Evolutionary conservation across 2,329 filamentous ascomycete genomes (phyloP), one percentile per base, ranked within the genome.

Genomic region (Mariannaea elegans): DNA sequence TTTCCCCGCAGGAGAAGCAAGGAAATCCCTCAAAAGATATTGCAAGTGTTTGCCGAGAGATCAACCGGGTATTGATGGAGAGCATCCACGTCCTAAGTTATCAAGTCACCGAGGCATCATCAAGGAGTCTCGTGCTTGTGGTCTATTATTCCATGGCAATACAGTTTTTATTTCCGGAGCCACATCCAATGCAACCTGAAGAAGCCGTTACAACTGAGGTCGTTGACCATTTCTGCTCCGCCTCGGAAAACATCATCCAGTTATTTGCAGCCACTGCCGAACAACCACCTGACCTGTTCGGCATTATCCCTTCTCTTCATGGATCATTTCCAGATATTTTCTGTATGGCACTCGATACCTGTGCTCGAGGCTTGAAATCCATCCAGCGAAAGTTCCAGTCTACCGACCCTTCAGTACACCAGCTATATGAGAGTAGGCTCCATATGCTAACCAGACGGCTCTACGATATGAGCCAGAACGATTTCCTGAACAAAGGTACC

Each of bases 131-230:
- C 3, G 69, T 75, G 9, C 56, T 74, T n/a, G 59, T 67, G 3
- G 67, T 73, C n/a, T 73, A 76, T 38, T 72, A 76, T 51, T 69
- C 65, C 42, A 71, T 76, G 63, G 67, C 69, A n/a, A 67, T 75
- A 7, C 74, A 76, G 29, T 70, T 73, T 45, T 61, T 76, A 8
- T 76, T 76, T 48, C 73, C 73, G 6, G 60, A 41, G 12, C 41
- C 45, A 7, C 59, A 65, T 7, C 48, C 55, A 2, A 58, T 56
- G 31, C 64, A 65, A 16, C 50, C 55, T 2, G 67, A 71, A 24
- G 67, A 67, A 4, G 41, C 46, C 19, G 48, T 71, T 7, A 51
- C 63, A 1, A 51, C 64, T 14, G 72, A 76, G 13, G 50, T 63
- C 9, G 53, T 74, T 23, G 69, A 73, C 27, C 64, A 68, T 8